These are phyloP conservation scores for Fusarium sp. DNA, from an alignment of 2,329 filamentous ascomycete genomes.

Conservation along the genomic window DNA sequence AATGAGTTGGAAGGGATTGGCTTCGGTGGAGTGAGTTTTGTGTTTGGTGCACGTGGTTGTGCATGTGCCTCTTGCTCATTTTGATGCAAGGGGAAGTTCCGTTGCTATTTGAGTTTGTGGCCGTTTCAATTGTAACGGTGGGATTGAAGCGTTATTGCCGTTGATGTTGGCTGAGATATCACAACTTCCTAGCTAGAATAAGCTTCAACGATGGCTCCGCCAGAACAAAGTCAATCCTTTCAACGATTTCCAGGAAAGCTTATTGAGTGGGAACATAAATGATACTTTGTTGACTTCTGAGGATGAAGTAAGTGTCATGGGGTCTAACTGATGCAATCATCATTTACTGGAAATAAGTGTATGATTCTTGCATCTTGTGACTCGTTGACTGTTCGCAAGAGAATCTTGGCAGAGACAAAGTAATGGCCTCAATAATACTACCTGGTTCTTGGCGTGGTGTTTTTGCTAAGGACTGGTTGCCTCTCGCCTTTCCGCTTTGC, in stretches of 20 bases:
- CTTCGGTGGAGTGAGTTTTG: slow-evolving; percentile 22
- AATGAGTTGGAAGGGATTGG: slow-evolving; percentile 8
- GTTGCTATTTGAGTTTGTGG: slow-evolving; percentile 11
- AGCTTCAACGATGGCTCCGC: no score
- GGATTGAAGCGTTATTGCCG: no score
- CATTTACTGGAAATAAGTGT: neutral
- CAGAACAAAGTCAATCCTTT: no score
- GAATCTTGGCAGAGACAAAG: slow-evolving; percentile 15
- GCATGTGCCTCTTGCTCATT: slow-evolving; percentile 21
- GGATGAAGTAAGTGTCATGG: no score
- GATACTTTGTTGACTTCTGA: no score
- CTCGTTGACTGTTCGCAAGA: slow-evolving; percentile 4
- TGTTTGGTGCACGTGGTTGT: slow-evolving; percentile 28
- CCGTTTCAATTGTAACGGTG: slow-evolving; percentile 1
- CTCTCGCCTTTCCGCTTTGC: slow-evolving; percentile 4
- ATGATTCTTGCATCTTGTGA: slow-evolving; percentile 27
- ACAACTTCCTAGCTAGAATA: no score
- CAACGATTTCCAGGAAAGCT: no score
- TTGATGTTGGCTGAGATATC: no score
- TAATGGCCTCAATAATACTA: slow-evolving; percentile 14
- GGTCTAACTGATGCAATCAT: no score
- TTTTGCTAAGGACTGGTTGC: slow-evolving; percentile 24
- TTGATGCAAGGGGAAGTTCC: neutral
- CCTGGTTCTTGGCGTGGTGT: slow-evolving; percentile 23
- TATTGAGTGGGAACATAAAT: no score